phyloP scores from a whole-genome alignment of 2,329 filamentous ascomycete species.

The Penicillium sclerotigenum region DNA sequence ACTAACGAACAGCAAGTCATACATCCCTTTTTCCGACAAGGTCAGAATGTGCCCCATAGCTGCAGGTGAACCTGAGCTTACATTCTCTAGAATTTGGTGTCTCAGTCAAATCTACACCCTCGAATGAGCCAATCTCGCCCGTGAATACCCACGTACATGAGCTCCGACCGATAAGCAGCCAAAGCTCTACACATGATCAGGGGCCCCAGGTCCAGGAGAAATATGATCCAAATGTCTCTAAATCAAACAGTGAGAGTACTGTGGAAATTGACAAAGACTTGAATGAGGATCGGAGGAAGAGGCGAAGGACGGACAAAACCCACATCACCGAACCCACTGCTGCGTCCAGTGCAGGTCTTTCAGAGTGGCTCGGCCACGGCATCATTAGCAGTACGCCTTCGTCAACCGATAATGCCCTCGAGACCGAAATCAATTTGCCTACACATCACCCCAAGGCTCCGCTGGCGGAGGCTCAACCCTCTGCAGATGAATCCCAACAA shows the following conservation, averaged over 20 bases:
- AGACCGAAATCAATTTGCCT: not conserved
- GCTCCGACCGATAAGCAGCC: not conserved
- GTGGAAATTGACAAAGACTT: constrained; percentile 28
- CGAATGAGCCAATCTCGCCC: not conserved
- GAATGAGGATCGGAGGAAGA: constrained; percentile 35
- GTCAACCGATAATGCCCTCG: not conserved
- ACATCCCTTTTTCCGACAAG: constrained; percentile 43
- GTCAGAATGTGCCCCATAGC: constrained; percentile 22
- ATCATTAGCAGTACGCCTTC: too few relatives aligned
- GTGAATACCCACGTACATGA: not conserved
- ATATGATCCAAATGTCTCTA: not conserved
- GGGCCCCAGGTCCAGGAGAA: not conserved
- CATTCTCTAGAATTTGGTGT: constrained; percentile 18
- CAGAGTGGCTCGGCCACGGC: constrained; percentile 15
- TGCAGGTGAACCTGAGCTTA: not conserved
- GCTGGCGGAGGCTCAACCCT: not conserved
- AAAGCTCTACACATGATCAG: not conserved
- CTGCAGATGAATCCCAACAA: not conserved
- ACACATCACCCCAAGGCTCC: not conserved
- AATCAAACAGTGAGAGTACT: not conserved
- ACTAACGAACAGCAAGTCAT: constrained; percentile 38
- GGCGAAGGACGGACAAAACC: constrained; percentile 31
- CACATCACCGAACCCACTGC: constrained; percentile 9
- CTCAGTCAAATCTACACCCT: constrained; percentile 6
- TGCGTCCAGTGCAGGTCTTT: constrained; percentile 8